These are phyloP conservation scores for Aphanomyces astaci DNA, from an alignment of 352 stramenopile genomes.

Conservation along the genomic window DNA sequence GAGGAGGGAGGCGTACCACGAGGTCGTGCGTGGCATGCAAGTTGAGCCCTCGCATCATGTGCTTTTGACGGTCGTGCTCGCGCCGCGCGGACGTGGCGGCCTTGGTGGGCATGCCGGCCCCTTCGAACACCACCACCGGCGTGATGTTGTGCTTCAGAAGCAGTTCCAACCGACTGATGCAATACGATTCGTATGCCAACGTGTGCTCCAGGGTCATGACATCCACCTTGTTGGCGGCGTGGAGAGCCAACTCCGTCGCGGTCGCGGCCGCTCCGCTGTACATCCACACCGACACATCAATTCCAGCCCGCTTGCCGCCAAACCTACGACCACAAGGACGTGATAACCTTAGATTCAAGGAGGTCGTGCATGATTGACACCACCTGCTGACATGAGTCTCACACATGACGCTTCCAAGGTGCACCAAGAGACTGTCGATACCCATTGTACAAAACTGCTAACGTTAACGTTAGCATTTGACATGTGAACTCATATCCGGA, in stretches of 20 bases:
- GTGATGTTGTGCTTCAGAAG: conserved; percentile 76
- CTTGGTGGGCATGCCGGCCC: conserved; percentile 63
- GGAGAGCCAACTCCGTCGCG: background rate
- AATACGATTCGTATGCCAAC: conserved; percentile 70
- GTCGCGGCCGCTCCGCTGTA: background rate
- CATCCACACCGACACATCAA: background rate
- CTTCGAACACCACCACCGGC: conserved; percentile 91
- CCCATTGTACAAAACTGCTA: background rate
- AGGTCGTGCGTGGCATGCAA: background rate
- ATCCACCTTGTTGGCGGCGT: background rate
- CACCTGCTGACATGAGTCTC: background rate
- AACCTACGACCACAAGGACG: background rate
- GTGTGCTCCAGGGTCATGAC: background rate
- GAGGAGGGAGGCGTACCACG: background rate
- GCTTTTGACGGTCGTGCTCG: background rate
- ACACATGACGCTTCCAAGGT: background rate
- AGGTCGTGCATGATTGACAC: background rate
- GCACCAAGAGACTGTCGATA: background rate
- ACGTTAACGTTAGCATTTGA: too few relatives aligned
- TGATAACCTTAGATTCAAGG: too few relatives aligned
- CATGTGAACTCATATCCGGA: too few relatives aligned
- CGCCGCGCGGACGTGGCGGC: background rate
- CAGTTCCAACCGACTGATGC: conserved; percentile 81
- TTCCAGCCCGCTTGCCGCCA: background rate
- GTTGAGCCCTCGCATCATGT: background rate